Evolutionary conservation across 1,284 basidiomycete species (phyloP).

Genomic region (Agaricales sp.): DNA sequence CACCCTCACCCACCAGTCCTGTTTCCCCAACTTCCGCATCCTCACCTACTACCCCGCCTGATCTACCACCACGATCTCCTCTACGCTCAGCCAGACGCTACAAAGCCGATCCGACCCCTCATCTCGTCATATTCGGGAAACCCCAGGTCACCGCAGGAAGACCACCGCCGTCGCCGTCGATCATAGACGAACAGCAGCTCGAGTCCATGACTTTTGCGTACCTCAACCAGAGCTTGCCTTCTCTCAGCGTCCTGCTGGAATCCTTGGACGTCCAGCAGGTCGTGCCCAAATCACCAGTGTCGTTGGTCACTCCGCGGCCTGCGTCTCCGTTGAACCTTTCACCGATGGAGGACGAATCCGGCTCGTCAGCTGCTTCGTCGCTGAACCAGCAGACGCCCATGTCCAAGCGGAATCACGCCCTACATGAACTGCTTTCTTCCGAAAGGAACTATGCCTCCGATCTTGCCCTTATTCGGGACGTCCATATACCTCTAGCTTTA

Average conservation of each 20-base stretch:
- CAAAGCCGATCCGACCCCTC: not conserved
- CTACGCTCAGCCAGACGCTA: not conserved
- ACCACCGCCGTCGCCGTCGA: not conserved
- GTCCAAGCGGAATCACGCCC: conserved; percentile 74
- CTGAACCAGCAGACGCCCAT: conserved; percentile 13
- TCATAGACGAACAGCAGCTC: conserved; percentile 1
- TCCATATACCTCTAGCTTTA: conserved; percentile 72
- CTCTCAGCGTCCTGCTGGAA: not conserved
- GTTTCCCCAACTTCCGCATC: not conserved
- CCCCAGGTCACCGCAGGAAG: not conserved
- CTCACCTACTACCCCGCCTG: not conserved
- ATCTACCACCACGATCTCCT: not conserved
- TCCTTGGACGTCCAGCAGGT: not conserved
- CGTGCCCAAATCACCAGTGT: not conserved
- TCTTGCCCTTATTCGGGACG: conserved; percentile 74
- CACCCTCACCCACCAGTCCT: too few species aligned
- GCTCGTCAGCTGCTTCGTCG: not conserved
- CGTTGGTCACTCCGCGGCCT: not conserved
- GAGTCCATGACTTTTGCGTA: not conserved
- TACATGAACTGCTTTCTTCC: conserved; percentile 76
- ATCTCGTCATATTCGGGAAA: not conserved
- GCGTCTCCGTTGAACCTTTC: not conserved
- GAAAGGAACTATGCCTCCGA: conserved; percentile 86
- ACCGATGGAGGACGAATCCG: not conserved
- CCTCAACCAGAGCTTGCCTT: not conserved